Percentiles rank a stretch among this genome's conserved stretches.
Evolutionary conservation across 2,329 filamentous ascomycete species (phyloP).

Genomic region (Aspergillus brasiliensis): DNA sequence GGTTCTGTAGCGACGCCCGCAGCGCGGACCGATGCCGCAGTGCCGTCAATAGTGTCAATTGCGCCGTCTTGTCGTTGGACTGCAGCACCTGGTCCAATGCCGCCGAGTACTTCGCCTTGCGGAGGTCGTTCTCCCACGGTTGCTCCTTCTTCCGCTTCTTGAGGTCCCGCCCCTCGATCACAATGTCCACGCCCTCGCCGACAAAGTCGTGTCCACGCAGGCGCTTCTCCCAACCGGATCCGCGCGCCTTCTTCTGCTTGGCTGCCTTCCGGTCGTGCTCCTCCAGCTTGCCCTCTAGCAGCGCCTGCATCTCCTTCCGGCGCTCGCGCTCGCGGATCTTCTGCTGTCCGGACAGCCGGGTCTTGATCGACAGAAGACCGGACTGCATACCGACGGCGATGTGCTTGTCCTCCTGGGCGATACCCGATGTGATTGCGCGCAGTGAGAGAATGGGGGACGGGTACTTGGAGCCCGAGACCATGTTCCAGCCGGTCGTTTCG

Average conservation of each 20-base stretch:
- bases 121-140: constrained; percentile 78
- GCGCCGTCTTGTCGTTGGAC: constrained; percentile 58
- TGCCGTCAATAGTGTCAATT: constrained; percentile 78
- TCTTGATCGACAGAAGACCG: constrained; percentile 86
- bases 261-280: constrained; percentile 72
- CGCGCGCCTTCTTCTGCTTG: constrained; percentile 67
- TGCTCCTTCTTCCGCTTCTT: constrained; percentile 67
- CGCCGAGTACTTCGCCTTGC: constrained; percentile 72
- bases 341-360: constrained; percentile 80
- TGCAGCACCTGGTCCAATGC: constrained; percentile 80
- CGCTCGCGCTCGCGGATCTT: constrained; percentile 74
- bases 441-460: constrained; percentile 86
- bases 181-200: constrained; percentile 82
- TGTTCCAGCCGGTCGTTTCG: constrained; percentile 91
- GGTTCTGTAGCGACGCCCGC: constrained; percentile 73
- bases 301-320: constrained; percentile 80
- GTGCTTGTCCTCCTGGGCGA: constrained; percentile 79
- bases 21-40: constrained; percentile 86
- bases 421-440: constrained; percentile 70
- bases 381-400: constrained; percentile 94
- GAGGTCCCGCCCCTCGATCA: constrained; percentile 71
- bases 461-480: constrained; percentile 94
- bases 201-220: constrained; percentile 74
- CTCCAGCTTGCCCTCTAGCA: constrained; percentile 76
- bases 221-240: constrained; percentile 63